Base-by-base conservation (phyloP, 2,329 filamentous ascomycete genomes). In the Pyrenochaeta sp. region DNA sequence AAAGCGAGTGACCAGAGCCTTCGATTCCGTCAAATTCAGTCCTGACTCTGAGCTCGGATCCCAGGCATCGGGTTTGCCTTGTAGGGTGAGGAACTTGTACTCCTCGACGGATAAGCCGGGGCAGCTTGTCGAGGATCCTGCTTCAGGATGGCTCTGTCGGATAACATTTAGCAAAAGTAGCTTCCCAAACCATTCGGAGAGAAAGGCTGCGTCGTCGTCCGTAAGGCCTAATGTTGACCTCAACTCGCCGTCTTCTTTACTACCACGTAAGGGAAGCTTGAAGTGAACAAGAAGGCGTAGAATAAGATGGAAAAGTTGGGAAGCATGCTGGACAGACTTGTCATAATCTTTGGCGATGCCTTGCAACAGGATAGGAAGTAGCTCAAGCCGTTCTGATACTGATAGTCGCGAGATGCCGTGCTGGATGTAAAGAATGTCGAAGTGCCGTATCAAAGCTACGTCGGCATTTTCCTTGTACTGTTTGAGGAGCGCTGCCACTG, bases 381-480 rank as follows among this genome's bases (percentile, higher is more conserved):
- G 80, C 10, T 88, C 86, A 36, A 90, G 84, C 66, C 92, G 86
- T 42, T 94, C 90, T 15, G 79, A 75, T 10, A 83, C 76, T 2
- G 84, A 81, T 22, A 91, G 77, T 49, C 89, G 83, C 50, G 84
- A 84, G 44, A 91, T 82, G 39, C 94, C 95, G 73, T 96, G 92
- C 71, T 96, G 91, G 37, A 97, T 90, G 73, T 96, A 97, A 19
- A 91, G 84, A 40, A 98, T 81, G 77, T 98, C 93, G 67, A 97
- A 91, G 73, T 96, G 91, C 62, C 92, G 90, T 64, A 99, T 87
- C 37, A 97, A 83, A 0, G 89, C 82, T 12, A 89, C 90, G 39
- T 88, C 63, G 22, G 67, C 83, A 37, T 87, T 87, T 24, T 91
- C 87, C 77, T 96, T 96, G 83, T 96, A 97, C 76, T 98, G 95